Conservation (phyloP, 306 rosid genomes). For the Trifolium repens region DNA sequence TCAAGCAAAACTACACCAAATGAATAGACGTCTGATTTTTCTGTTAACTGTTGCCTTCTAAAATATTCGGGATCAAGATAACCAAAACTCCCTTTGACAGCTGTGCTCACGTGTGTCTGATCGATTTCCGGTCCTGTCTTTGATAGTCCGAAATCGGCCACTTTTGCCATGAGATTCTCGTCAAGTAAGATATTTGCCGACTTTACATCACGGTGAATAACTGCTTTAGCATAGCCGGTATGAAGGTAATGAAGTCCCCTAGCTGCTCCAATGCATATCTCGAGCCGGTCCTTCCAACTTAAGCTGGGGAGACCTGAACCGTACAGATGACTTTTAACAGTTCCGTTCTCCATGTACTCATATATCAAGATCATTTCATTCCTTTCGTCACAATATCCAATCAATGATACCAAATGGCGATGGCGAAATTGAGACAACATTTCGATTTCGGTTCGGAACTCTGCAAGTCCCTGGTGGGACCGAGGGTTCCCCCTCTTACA, state of each 20-base stretch:
- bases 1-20: slow-evolving; percentile 94
- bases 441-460: slow-evolving; percentile 90
- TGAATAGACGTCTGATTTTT: slow-evolving; percentile 93
- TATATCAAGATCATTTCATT: slow-evolving; percentile 94
- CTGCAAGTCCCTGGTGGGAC: slow-evolving; percentile 89
- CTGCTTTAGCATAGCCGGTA: slow-evolving; percentile 87
- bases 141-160: slow-evolving; percentile 95
- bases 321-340: slow-evolving; percentile 85
- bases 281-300: slow-evolving; percentile 88
- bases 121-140: slow-evolving; percentile 93
- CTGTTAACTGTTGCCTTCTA: slow-evolving; percentile 88
- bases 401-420: slow-evolving; percentile 90
- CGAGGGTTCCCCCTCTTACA: slow-evolving; percentile 90
- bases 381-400: slow-evolving; percentile 89
- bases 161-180: slow-evolving; percentile 96
- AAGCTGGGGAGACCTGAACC: slow-evolving; percentile 79
- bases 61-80: slow-evolving; percentile 97
- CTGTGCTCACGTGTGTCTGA: slow-evolving; percentile 96
- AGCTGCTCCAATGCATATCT: slow-evolving; percentile 91
- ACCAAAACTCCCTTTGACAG: slow-evolving; percentile 97
- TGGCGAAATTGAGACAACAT: slow-evolving; percentile 95
- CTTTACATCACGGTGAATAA: slow-evolving; percentile 96
- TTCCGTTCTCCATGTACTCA: slow-evolving; percentile 96
- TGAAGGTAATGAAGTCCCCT: slow-evolving; percentile 98
- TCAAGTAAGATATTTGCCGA: slow-evolving; percentile 95